These are phyloP conservation scores for Paraphaeosphaeria sporulosa DNA, from an alignment of 2,329 filamentous ascomycete species.

Conservation along the genomic window DNA sequence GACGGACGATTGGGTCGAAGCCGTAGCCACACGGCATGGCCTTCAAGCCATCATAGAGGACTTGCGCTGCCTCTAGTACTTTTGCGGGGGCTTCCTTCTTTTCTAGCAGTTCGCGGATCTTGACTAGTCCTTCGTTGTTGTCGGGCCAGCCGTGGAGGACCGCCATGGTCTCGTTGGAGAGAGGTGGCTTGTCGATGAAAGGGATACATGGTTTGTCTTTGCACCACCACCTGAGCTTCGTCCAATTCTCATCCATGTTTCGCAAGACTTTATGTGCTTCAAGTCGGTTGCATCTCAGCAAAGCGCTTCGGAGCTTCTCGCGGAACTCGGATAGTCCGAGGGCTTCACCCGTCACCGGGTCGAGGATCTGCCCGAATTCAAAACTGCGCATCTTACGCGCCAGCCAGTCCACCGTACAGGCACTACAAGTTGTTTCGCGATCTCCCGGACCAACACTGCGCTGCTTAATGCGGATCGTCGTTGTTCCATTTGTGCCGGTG, in stretches of 20 bases:
- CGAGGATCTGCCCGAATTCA: slow-evolving; percentile 17
- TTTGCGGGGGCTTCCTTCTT: slow-evolving; percentile 7
- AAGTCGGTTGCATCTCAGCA: slow-evolving; percentile 10
- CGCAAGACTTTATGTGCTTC: not conserved
- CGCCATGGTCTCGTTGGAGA: slow-evolving; percentile 1
- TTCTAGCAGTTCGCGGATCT: slow-evolving; percentile 1
- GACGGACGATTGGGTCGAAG: slow-evolving; percentile 4
- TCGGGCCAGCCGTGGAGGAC: slow-evolving; percentile 17
- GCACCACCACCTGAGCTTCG: slow-evolving; percentile 21
- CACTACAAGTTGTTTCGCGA: slow-evolving; percentile 17
- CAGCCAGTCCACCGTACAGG: slow-evolving; percentile 20
- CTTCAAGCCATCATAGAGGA: slow-evolving; percentile 13
- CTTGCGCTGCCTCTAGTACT: slow-evolving; percentile 5
- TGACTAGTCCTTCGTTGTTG: not conserved
- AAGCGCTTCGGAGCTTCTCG: slow-evolving; percentile 12
- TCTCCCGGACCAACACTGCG: slow-evolving; percentile 17
- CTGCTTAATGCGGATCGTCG: not conserved
- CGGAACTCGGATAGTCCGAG: slow-evolving; percentile 17
- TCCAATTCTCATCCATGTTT: slow-evolving; percentile 12
- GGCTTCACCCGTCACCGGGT: slow-evolving; percentile 7
- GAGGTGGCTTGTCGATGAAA: not conserved
- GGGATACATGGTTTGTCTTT: slow-evolving; percentile 11
- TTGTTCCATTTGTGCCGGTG: slow-evolving; percentile 1
- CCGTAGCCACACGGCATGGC: slow-evolving; percentile 18
- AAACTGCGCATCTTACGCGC: slow-evolving; percentile 21